Conservation (phyloP, 768 basidiomycete species). For the Leccinellum luteum region DNA sequence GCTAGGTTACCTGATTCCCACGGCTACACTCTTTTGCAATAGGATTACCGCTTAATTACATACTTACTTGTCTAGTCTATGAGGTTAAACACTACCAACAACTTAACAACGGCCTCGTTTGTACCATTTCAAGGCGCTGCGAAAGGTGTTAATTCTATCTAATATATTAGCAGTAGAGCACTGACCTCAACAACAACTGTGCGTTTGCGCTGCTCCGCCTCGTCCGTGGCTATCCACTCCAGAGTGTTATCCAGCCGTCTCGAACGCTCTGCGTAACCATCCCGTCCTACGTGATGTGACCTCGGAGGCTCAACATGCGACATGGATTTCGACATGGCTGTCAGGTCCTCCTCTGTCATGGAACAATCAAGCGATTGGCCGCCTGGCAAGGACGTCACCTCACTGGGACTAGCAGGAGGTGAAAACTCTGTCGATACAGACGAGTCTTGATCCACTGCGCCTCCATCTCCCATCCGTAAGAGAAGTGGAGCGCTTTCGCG, state of each 20-base stretch:
- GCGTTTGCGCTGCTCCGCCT: constrained; percentile 45
- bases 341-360: constrained; percentile 66
- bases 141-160: background rate
- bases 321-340: constrained; percentile 72
- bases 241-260: constrained; percentile 33
- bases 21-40: background rate
- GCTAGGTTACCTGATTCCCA: constrained; percentile 9
- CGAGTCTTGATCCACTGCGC: constrained; percentile 9
- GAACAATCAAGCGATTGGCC: constrained; percentile 52
- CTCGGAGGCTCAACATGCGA: constrained; percentile 61
- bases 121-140: constrained; percentile 73
- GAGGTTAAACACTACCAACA: constrained; percentile 53
- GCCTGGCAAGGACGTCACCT: constrained; percentile 54
- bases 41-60: background rate
- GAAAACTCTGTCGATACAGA: constrained; percentile 46
- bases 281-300: constrained; percentile 37
- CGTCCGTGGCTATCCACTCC: constrained; percentile 46
- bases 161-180: background rate
- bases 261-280: constrained; percentile 27
- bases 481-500: constrained; percentile 13
- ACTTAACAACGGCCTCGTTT: constrained; percentile 64
- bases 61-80: constrained; percentile 10
- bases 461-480: constrained; percentile 32
- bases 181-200: constrained; percentile 73
- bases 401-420: constrained; percentile 54